phyloP scores from a whole-genome alignment of 768 basidiomycete genomes.

The Phlegmacium glaucopus region DNA sequence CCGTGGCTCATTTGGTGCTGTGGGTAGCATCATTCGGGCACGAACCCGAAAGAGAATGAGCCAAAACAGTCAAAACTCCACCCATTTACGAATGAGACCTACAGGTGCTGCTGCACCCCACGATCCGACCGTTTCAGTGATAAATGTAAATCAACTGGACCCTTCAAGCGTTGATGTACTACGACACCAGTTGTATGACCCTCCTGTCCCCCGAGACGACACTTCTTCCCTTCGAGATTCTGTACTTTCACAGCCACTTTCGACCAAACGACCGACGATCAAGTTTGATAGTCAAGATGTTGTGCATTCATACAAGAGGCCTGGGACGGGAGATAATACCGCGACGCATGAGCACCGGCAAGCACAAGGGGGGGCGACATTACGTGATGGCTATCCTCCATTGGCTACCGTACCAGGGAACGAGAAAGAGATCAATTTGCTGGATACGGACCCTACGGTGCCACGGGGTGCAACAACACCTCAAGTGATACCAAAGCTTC shows the following conservation, averaged over 20 bases:
- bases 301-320: constrained; percentile 68
- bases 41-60: constrained; percentile 51
- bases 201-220: constrained; percentile 63
- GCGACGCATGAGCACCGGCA: constrained; percentile 49
- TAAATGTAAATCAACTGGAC: constrained; percentile 14
- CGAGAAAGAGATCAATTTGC: constrained; percentile 20
- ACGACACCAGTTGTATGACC: constrained; percentile 86
- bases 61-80: constrained; percentile 36
- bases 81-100: constrained; percentile 30
- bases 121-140: constrained; percentile 22
- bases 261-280: constrained; percentile 54
- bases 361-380: constrained; percentile 30
- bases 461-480: constrained; percentile 6
- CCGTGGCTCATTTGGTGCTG: constrained; percentile 85
- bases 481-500: background rate
- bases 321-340: constrained; percentile 44
- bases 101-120: constrained; percentile 36
- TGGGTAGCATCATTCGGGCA: constrained; percentile 87
- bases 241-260: constrained; percentile 27
- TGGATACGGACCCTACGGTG: constrained; percentile 23
- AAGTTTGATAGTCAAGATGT: constrained; percentile 75
- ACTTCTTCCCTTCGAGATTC: constrained; percentile 39
- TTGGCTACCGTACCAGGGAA: constrained; percentile 22
- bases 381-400: constrained; percentile 29
- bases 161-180: constrained; percentile 42